These are phyloP conservation scores for Auriscalpium orientale DNA, from an alignment of 768 basidiomycete genomes.

Conservation along the genomic window DNA sequence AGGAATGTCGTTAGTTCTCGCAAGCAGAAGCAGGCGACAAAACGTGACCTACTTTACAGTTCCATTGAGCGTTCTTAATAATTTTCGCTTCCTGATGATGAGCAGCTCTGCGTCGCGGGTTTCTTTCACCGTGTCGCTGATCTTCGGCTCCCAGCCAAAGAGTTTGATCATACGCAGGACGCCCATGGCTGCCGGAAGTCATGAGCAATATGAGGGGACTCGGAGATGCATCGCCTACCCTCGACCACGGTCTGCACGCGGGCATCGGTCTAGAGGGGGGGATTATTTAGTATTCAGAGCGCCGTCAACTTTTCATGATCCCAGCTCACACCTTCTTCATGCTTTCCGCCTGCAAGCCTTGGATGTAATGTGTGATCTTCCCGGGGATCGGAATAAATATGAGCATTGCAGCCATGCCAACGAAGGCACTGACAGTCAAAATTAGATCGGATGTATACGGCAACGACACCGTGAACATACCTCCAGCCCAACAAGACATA, in stretches of 20 bases:
- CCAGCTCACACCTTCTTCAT: slow-evolving; percentile 30
- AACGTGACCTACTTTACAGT: slow-evolving; percentile 21
- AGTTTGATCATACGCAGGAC: slow-evolving; percentile 46
- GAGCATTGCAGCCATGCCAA: slow-evolving; percentile 34
- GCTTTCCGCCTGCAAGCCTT: slow-evolving; percentile 28
- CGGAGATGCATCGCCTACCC: slow-evolving; percentile 13
- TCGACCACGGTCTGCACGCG: slow-evolving; percentile 40
- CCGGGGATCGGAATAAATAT: slow-evolving; percentile 36
- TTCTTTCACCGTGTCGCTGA: slow-evolving; percentile 21
- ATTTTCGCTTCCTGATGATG: slow-evolving; percentile 26
- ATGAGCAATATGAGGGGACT: background rate
- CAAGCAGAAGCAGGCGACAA: background rate
- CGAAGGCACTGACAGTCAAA: slow-evolving; percentile 23
- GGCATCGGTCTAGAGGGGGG: slow-evolving; percentile 31
- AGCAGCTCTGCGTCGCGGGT: slow-evolving; percentile 34
- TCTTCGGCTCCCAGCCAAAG: slow-evolving; percentile 55
- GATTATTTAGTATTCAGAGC: too few species aligned
- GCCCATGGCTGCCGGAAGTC: slow-evolving; percentile 20
- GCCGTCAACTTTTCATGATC: background rate
- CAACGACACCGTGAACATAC: slow-evolving; percentile 16
- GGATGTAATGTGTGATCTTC: slow-evolving; percentile 28
- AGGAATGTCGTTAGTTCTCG: background rate
- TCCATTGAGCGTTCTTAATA: slow-evolving; percentile 26
- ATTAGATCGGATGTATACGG: too few species aligned
- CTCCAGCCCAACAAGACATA: slow-evolving; percentile 45